A percentile compares a stretch with the other conserved stretches of the same genome.
phyloP scores from a whole-genome alignment of 306 rosid species.

The Phaseolus lunatus region DNA sequence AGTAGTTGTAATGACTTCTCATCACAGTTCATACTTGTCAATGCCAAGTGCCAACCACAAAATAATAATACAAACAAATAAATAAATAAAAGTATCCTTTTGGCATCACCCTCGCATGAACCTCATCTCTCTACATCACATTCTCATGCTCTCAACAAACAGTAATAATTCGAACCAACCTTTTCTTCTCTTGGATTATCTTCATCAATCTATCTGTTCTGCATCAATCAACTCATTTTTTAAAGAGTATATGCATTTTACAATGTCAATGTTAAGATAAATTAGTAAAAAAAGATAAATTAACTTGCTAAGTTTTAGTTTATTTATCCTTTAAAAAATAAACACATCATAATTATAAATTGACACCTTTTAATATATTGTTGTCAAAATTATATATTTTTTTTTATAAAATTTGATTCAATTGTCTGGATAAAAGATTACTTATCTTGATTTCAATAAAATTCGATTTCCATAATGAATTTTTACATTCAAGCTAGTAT shows the following conservation, averaged over 20 bases:
- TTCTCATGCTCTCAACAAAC: slow-evolving; percentile 14
- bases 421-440: too few species aligned
- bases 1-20: slow-evolving; percentile 34
- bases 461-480: too few species aligned
- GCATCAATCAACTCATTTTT: not conserved
- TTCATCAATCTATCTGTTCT: not conserved
- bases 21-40: slow-evolving; percentile 14
- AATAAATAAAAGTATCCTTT: not conserved
- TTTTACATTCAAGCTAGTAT: too few species aligned
- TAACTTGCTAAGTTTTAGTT: not conserved
- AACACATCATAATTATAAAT: too few species aligned
- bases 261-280: not conserved
- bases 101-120: not conserved
- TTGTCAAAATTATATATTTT: too few species aligned
- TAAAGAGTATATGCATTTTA: not conserved
- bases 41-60: slow-evolving; percentile 55
- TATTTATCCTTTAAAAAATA: too few species aligned
- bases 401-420: too few species aligned
- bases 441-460: too few species aligned
- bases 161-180: not conserved
- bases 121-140: slow-evolving; percentile 5
- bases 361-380: too few species aligned
- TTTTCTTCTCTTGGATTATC: not conserved
- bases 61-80: not conserved
- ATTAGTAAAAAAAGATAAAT: not conserved